A percentile compares a stretch with the other conserved stretches of the same genome.
phyloP scores from a whole-genome alignment of 202 grass and related monocot species.

The Elaeis oleifera region DNA sequence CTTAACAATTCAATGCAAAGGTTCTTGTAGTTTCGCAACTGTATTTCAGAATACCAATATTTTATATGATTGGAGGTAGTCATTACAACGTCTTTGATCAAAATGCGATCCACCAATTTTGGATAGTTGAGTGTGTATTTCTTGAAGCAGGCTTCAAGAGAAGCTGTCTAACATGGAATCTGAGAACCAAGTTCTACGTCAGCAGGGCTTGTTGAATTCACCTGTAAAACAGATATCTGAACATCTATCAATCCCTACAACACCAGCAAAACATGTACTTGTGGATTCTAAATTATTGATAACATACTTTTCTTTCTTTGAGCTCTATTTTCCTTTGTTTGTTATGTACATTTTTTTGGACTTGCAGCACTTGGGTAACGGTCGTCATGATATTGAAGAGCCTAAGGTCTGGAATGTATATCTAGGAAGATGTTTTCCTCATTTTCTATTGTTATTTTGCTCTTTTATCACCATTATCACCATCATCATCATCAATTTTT shows the following conservation, averaged over 20 bases:
- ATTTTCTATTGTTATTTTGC: not conserved
- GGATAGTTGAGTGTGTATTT: not conserved
- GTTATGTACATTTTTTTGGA: not conserved
- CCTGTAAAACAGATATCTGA: constrained; percentile 44
- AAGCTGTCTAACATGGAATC: constrained; percentile 67
- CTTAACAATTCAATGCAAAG: constrained; percentile 71
- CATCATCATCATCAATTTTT: constrained; percentile 21
- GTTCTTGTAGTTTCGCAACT: constrained; percentile 35
- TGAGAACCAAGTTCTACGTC: constrained; percentile 67
- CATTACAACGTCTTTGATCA: too few species aligned
- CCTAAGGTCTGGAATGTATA: not conserved
- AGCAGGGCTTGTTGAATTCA: constrained; percentile 54
- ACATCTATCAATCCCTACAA: constrained; percentile 44
- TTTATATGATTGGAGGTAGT: not conserved
- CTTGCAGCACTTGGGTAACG: not conserved
- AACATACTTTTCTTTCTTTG: too few species aligned
- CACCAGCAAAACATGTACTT: constrained; percentile 49
- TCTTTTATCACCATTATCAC: constrained; percentile 10
- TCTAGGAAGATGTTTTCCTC: not conserved
- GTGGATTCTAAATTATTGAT: not conserved
- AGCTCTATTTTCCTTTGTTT: not conserved
- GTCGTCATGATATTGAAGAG: not conserved
- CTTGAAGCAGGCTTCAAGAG: constrained; percentile 61
- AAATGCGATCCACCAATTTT: too few species aligned
- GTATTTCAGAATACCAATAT: not conserved